These are phyloP conservation scores for Pyricularia sp. DNA, from an alignment of 2,329 filamentous ascomycete genomes.

Conservation along the genomic window DNA sequence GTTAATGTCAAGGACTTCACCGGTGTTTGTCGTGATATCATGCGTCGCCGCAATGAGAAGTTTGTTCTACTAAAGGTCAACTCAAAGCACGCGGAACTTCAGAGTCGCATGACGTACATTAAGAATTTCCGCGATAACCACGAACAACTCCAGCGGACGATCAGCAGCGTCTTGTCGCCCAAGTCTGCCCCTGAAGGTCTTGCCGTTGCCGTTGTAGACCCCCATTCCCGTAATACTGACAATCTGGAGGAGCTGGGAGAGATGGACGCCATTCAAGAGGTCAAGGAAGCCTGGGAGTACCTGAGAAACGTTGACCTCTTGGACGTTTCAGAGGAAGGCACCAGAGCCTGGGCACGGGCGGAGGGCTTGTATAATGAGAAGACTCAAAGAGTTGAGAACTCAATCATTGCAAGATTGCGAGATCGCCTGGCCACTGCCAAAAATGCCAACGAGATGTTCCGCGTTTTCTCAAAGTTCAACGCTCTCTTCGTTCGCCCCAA, in stretches of 20 bases:
- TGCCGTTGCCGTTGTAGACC: constrained; percentile 44
- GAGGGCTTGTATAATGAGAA: constrained; percentile 96
- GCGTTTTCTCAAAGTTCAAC: constrained; percentile 99
- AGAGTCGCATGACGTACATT: constrained; percentile 86
- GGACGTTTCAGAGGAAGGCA: constrained; percentile 82
- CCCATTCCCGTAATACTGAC: constrained; percentile 41
- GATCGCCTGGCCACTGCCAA: constrained; percentile 91
- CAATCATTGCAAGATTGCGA: constrained; percentile 86
- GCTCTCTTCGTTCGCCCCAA: constrained; percentile 97
- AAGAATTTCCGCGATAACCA: constrained; percentile 92
- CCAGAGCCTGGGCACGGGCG: constrained; percentile 80
- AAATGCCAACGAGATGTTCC: constrained; percentile 98
- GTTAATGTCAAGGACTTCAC: constrained; percentile 96
- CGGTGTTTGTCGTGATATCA: constrained; percentile 91
- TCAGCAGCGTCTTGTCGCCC: constrained; percentile 88
- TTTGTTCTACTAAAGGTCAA: constrained; percentile 97
- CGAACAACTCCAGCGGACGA: constrained; percentile 91
- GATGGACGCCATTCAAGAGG: constrained; percentile 92
- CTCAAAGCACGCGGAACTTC: constrained; percentile 75
- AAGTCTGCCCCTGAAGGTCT: constrained; percentile 48
- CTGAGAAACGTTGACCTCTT: constrained; percentile 90
- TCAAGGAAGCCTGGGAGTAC: constrained; percentile 85
- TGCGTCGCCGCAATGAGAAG: constrained; percentile 83
- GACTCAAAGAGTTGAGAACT: constrained; percentile 94
- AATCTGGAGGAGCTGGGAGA: constrained; percentile 83